phyloP scores from a whole-genome alignment of 2,329 filamentous ascomycete genomes.

The Ceratocystis ficicola region DNA sequence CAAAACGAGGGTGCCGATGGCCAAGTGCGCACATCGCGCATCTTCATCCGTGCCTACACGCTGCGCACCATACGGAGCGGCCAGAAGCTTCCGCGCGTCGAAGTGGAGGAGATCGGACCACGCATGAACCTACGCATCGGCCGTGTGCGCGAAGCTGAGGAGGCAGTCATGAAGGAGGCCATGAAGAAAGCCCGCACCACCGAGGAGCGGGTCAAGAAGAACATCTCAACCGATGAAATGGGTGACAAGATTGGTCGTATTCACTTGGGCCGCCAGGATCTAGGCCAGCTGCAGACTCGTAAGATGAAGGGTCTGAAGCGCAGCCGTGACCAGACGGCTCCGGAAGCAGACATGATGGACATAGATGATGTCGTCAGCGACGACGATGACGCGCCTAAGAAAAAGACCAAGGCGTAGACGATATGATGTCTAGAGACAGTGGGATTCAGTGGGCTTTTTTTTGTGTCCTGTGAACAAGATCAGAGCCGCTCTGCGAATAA shows the following conservation, averaged over 20 bases:
- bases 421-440: background rate
- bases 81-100: slow-evolving; percentile 76
- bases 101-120: slow-evolving; percentile 90
- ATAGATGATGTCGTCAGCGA: slow-evolving; percentile 28
- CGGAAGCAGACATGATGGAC: slow-evolving; percentile 35
- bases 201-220: slow-evolving; percentile 85
- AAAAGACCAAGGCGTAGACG: slow-evolving; percentile 26
- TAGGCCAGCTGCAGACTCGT: slow-evolving; percentile 75
- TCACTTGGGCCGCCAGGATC: slow-evolving; percentile 81
- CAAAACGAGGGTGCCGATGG: slow-evolving; percentile 33
- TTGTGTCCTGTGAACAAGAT: background rate
- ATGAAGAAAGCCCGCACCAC: slow-evolving; percentile 69
- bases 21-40: slow-evolving; percentile 37
- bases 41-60: slow-evolving; percentile 68
- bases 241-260: slow-evolving; percentile 94
- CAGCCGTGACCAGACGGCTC: slow-evolving; percentile 47
- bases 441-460: background rate
- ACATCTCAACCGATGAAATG: slow-evolving; percentile 78
- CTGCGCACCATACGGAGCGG: slow-evolving; percentile 77
- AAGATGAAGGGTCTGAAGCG: slow-evolving; percentile 99
- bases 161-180: slow-evolving; percentile 72
- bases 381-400: slow-evolving; percentile 28
- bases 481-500: background rate
- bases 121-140: slow-evolving; percentile 85
- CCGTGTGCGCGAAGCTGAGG: slow-evolving; percentile 65